A percentile compares a stretch with the other conserved stretches of the same genome.
These are phyloP conservation scores for Mycena metata DNA, from an alignment of 768 basidiomycete genomes.

Conservation along the genomic window DNA sequence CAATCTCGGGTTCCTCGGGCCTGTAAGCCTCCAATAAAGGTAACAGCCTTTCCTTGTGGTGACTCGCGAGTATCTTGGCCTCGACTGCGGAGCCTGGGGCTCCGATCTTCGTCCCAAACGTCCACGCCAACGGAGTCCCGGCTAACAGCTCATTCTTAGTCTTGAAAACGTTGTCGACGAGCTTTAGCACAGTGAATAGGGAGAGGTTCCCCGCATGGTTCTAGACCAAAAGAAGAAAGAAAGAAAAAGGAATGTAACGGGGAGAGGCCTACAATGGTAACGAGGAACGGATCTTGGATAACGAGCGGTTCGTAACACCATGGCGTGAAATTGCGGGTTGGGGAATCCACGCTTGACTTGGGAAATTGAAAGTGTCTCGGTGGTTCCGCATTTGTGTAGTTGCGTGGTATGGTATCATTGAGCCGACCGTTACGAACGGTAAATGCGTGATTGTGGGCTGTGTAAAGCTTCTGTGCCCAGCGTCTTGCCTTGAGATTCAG, in stretches of 20 bases:
- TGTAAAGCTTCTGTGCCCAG: background rate
- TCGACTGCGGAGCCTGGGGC: conserved; percentile 13
- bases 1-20: background rate
- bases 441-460: background rate
- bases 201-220: conserved; percentile 18
- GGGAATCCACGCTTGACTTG: background rate
- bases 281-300: conserved; percentile 26
- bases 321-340: background rate
- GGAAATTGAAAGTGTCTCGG: background rate
- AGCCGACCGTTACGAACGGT: conserved; percentile 14
- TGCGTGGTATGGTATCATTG: background rate
- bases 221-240: background rate
- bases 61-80: background rate
- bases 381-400: background rate
- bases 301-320: conserved; percentile 15
- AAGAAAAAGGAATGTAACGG: background rate
- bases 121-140: background rate
- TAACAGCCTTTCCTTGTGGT: background rate
- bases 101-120: background rate
- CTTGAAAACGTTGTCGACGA: background rate
- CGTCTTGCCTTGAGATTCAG: background rate
- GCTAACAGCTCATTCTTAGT: background rate
- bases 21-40: background rate
- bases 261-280: conserved; percentile 9
- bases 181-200: accelerated